Conservation (phyloP, 352 stramenopile species). For the Phytophthora fragariaefolia region DNA sequence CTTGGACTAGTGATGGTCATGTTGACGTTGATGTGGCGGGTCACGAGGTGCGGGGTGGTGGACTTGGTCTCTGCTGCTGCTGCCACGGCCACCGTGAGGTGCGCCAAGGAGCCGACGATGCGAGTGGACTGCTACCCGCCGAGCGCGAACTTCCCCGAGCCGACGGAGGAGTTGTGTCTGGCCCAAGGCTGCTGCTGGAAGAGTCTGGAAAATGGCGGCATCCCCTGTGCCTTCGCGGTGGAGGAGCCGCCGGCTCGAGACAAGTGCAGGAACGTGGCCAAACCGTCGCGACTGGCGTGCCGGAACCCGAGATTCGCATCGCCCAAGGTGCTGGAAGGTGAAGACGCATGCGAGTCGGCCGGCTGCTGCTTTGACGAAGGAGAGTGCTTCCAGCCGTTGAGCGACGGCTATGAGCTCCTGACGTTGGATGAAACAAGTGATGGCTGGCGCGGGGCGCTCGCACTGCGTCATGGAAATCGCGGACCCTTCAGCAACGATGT, state of each 20-base stretch:
- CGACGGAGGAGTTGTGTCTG: slow-evolving; percentile 79
- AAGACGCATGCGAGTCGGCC: slow-evolving; percentile 45
- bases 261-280: slow-evolving; percentile 47
- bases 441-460: slow-evolving; percentile 67
- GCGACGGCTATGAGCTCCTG: slow-evolving; percentile 74
- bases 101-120: slow-evolving; percentile 31
- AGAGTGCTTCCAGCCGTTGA: slow-evolving; percentile 75
- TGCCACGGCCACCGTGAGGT: slow-evolving; percentile 24
- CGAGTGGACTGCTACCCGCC: slow-evolving; percentile 82
- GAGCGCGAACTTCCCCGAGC: slow-evolving; percentile 62
- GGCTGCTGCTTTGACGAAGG: slow-evolving; percentile 81
- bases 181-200: slow-evolving; percentile 89
- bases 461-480: slow-evolving; percentile 45
- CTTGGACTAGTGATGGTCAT: slow-evolving; percentile 21
- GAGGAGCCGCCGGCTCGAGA: slow-evolving; percentile 17
- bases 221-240: slow-evolving; percentile 71
- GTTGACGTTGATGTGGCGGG: slow-evolving; percentile 17
- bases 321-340: slow-evolving; percentile 32
- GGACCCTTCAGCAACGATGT: slow-evolving; percentile 87
- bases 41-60: slow-evolving; percentile 1
- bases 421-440: slow-evolving; percentile 55
- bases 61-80: slow-evolving; percentile 18
- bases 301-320: slow-evolving; percentile 73
- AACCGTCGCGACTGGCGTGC: slow-evolving; percentile 64
- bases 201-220: slow-evolving; percentile 53